Percentiles rank a stretch among this genome's conserved stretches.
Evolutionary conservation across 2,329 filamentous ascomycete genomes (phyloP).

Genomic region (Scytalidium lignicola): DNA sequence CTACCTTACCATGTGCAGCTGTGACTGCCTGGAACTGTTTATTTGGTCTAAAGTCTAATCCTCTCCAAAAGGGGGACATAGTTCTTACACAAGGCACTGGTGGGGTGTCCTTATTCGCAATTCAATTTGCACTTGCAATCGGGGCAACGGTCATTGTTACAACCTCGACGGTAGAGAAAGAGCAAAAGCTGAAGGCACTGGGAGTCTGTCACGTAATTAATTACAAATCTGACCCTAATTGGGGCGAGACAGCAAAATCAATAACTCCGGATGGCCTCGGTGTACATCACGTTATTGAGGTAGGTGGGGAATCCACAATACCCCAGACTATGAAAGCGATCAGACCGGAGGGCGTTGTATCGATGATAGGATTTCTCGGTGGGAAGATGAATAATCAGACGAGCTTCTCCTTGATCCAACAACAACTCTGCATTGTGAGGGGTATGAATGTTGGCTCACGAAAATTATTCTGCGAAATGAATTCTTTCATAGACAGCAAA

Average conservation of each 20-base stretch:
- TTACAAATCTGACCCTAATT: slow-evolving; percentile 50
- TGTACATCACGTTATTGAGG: slow-evolving; percentile 58
- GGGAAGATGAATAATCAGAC: slow-evolving; percentile 2
- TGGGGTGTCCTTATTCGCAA: slow-evolving; percentile 32
- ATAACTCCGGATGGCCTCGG: slow-evolving; percentile 41
- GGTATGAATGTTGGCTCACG: too few relatives aligned
- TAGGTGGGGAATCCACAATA: slow-evolving; percentile 60
- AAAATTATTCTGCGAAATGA: too few relatives aligned
- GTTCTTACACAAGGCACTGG: slow-evolving; percentile 36
- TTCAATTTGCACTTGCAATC: slow-evolving; percentile 40
- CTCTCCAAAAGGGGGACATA: slow-evolving; percentile 32
- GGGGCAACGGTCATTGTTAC: slow-evolving; percentile 53
- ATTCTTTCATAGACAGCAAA: too few relatives aligned
- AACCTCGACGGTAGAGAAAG: slow-evolving; percentile 50
- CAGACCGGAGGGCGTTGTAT: slow-evolving; percentile 30
- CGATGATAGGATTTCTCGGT: slow-evolving; percentile 26
- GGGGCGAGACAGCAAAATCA: slow-evolving; percentile 51
- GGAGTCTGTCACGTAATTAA: slow-evolving; percentile 56
- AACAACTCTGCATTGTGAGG: too few relatives aligned
- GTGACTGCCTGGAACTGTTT: slow-evolving; percentile 49
- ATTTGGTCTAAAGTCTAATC: slow-evolving; percentile 37
- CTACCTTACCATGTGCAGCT: slow-evolving; percentile 43
- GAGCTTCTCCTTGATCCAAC: neutral
- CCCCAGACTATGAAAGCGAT: slow-evolving; percentile 48
- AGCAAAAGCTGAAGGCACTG: slow-evolving; percentile 44